These are phyloP conservation scores for Gossypium aridum DNA, from an alignment of 441 rosid species.

Conservation along the genomic window DNA sequence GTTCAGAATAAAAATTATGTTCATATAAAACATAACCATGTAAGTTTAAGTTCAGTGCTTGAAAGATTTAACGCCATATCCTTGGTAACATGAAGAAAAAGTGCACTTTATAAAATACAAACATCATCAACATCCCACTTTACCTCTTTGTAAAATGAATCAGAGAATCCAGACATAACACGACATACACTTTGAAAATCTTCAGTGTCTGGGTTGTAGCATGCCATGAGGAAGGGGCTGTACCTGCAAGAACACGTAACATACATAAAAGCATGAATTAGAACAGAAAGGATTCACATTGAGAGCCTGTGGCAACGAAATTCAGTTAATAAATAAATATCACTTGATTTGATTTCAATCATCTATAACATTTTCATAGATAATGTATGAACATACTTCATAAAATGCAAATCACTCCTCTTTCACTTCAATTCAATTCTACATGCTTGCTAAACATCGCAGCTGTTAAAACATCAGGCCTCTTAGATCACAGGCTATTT, in stretches of 20 bases:
- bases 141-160: slow-evolving; percentile 81
- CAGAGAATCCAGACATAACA: slow-evolving; percentile 90
- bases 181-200: slow-evolving; percentile 84
- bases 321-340: background rate
- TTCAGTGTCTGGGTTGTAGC: slow-evolving; percentile 74
- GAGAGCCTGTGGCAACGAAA: background rate
- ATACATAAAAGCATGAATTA: background rate
- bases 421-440: background rate
- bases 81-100: slow-evolving; percentile 4
- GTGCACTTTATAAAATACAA: background rate
- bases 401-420: background rate
- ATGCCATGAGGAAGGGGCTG: slow-evolving; percentile 95
- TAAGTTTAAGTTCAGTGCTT: background rate
- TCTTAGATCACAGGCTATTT: background rate
- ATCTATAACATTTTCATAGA: background rate
- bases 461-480: background rate
- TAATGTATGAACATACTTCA: background rate
- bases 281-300: background rate
- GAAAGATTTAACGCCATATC: background rate
- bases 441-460: background rate
- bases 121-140: background rate
- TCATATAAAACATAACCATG: background rate
- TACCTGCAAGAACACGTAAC: slow-evolving; percentile 44
- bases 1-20: background rate
- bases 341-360: background rate